A percentile compares a stretch with the other conserved stretches of the same genome.
These are phyloP conservation scores for Trichoderma sp. DNA, from an alignment of 2,329 filamentous ascomycete genomes.

Conservation along the genomic window DNA sequence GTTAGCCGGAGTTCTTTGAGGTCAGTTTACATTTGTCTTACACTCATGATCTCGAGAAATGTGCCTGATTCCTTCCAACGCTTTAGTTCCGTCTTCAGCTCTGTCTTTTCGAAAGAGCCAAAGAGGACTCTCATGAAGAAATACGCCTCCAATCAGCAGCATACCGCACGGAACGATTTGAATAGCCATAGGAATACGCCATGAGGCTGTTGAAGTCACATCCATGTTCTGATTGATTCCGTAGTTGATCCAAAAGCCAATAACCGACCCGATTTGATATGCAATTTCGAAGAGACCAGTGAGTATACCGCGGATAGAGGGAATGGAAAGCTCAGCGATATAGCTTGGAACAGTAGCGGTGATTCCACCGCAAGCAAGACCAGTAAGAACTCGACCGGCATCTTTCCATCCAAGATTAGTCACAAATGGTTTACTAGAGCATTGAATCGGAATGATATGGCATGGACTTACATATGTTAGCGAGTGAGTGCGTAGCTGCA, in stretches of 20 bases:
- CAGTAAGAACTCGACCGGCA: slow-evolving; percentile 55
- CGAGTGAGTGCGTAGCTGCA: slow-evolving; percentile 39
- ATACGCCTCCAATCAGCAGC: slow-evolving; percentile 43
- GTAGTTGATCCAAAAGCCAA: slow-evolving; percentile 53
- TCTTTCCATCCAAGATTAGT: slow-evolving; percentile 38
- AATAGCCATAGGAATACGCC: slow-evolving; percentile 48
- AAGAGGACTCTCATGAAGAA: slow-evolving; percentile 43
- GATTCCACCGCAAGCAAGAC: slow-evolving; percentile 55
- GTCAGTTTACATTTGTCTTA: background rate
- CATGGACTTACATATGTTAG: slow-evolving; percentile 39
- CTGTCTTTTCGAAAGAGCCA: slow-evolving; percentile 37
- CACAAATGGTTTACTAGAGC: background rate
- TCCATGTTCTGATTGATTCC: slow-evolving; percentile 42
- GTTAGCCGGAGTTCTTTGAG: background rate
- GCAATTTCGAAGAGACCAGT: slow-evolving; percentile 52
- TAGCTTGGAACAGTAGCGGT: slow-evolving; percentile 61
- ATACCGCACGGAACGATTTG: slow-evolving; percentile 45
- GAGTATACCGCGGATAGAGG: slow-evolving; percentile 55
- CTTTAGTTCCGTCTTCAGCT: slow-evolving; percentile 33
- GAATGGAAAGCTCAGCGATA: slow-evolving; percentile 59
- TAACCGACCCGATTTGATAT: slow-evolving; percentile 49
- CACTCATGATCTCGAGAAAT: slow-evolving; percentile 40
- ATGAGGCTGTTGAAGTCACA: slow-evolving; percentile 34
- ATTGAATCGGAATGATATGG: rapidly evolving
- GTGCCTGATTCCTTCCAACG: slow-evolving; percentile 40